Evolutionary conservation across 2,329 filamentous ascomycete species (phyloP).

Genomic region (Stagonosporopsis vannaccii): DNA sequence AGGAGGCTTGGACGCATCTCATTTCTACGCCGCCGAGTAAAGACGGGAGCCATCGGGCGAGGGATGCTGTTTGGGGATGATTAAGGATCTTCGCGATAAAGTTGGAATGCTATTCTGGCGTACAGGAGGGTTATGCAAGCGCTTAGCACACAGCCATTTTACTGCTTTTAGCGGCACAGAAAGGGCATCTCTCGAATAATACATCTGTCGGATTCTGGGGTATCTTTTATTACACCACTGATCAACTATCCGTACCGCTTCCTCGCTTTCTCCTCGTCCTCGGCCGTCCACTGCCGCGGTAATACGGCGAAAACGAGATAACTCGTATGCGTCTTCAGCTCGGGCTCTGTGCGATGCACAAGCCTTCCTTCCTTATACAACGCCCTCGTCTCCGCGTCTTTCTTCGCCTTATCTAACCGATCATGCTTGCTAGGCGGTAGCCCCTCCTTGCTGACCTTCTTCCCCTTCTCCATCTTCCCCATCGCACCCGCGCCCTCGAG

Average conservation of each 20-base stretch:
- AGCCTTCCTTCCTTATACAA: constrained; percentile 77
- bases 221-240: not conserved
- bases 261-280: constrained; percentile 75
- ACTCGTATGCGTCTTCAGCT: constrained; percentile 96
- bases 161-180: not conserved
- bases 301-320: constrained; percentile 93
- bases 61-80: constrained; percentile 56
- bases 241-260: constrained; percentile 38
- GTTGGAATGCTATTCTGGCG: not conserved
- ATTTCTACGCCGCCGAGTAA: constrained; percentile 53
- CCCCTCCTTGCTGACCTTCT: constrained; percentile 31
- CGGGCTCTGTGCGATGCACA: constrained; percentile 81
- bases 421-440: constrained; percentile 43
- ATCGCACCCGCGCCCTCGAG: not conserved
- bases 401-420: constrained; percentile 36
- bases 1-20: constrained; percentile 74
- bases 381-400: constrained; percentile 42
- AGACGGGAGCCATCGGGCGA: constrained; percentile 51
- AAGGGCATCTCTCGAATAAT: not conserved
- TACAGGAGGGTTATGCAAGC: not conserved
- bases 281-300: constrained; percentile 83
- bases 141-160: not conserved
- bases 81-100: not conserved
- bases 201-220: not conserved
- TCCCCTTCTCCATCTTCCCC: constrained; percentile 24